Evolutionary conservation across 2,329 filamentous ascomycete species (phyloP), one percentile per base, ranked within the genome.

Genomic region (Akanthomyces lecanii): DNA sequence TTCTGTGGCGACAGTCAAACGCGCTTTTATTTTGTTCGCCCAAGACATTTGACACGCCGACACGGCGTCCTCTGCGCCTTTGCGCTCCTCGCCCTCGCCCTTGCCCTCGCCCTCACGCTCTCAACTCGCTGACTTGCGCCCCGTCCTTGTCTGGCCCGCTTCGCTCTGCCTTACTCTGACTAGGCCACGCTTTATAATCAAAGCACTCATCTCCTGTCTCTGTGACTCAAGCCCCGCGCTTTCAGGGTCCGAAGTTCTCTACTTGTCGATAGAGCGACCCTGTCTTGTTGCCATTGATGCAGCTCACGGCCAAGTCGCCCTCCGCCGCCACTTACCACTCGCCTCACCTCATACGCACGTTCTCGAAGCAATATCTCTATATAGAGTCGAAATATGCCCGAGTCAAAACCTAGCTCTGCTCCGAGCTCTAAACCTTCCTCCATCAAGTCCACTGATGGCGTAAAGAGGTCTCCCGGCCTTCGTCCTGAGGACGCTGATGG

Each of bases 361-460:
- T 21, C 30, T 42, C 53, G 42, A 53, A n/a, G 38, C 33, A 56
- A 52, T 10, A 50, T n/a, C 28, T 4, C 30, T 45, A 21, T 10
- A 30, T 50, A 25, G 12, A 63, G 25, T 45, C 18, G 16, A 38
- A 75, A 71, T 67, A 76, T 76, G 74, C 73, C 72, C 65, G 69
- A 72, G 40, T 72, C 73, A 52, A 75, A 77, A 65, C 73, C 76
- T 36, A 71, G 76, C 56, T 81, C 80, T 61, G 73, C 72, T 65
- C 73, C 77, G 66, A 78, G 77, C 57, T 83, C 81, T 28, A 81
- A 82, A 66, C 73, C 81, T 18, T 79, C 81, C 18, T 83, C 81
- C 10, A 71, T 83, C 68, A 79, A 76, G 67, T 83, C 81, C 38
- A 73, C 81, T 63, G 78, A 81, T 66, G 75, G 73, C 57, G 70